Base-by-base conservation (phyloP, 306 rosid species). In the Lathyrus aphaca region DNA sequence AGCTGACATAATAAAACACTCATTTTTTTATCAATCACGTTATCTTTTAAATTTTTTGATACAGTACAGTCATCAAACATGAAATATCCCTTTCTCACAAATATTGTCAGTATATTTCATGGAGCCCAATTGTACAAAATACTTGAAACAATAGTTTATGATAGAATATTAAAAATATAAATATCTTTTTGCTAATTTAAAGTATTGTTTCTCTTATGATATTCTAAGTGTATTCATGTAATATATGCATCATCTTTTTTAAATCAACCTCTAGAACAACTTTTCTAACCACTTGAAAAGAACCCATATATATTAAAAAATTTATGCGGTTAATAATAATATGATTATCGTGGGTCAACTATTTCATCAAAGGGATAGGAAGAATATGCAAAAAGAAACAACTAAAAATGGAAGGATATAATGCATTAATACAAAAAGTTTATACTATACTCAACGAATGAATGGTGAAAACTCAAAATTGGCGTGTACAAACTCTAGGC, bases 381-480 rank as follows among this genome's bases (percentile, higher is more conserved):
- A 63, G 68, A 63, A 63, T 62, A 6, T 63, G 50, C 68, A 63
- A 40, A 17, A n/a, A n/a, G n/a, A 18, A 8, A 39, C 35, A 62
- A 39, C 68, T 18, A 62, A 39, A 35, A 61, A 37, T 35, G 38
- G 3, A 16, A 38, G 67, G 11, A 18, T 60, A 17, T 21, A 73
- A 18, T 27, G 16, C 27, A 25, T 13, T 10, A 64, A 30, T 50
- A 71, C 88, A 81, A 80, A 81, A 68, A 79, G 71, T 60, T 67
- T 81, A 67, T 75, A 71, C 37, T 71, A 68, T 32, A 67, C 75
- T 15, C 84, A 65, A 44, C 58, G 27, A 74, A 69, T 55, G 82
- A 74, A 69, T 55, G 82, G 72, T 64, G 50, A 73, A 80, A 84
- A 77, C 84, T 77, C 80, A 68, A 79, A 77, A 56, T 65, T 79